A percentile compares a stretch with the other conserved stretches of the same genome.
These are phyloP conservation scores for Enterospora canceri DNA, from an alignment of 371 early-diverging fungal species.

Conservation along the genomic window DNA sequence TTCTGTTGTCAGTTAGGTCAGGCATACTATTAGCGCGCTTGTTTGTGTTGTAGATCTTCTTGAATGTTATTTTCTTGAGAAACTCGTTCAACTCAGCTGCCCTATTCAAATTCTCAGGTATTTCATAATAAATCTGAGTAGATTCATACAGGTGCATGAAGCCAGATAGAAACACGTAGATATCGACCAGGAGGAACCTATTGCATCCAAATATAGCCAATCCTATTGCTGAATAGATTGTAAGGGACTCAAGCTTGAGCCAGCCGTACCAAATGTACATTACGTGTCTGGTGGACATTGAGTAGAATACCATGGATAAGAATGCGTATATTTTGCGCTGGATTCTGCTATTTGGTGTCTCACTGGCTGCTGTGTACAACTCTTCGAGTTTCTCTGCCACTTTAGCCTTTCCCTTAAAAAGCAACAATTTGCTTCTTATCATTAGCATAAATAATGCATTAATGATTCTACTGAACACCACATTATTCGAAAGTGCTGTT, in stretches of 20 bases:
- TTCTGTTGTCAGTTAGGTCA: too few relatives aligned
- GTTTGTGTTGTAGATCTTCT: not conserved
- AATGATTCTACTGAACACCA: too few relatives aligned
- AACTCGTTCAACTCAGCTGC: not conserved
- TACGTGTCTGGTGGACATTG: not conserved
- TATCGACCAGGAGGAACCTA: not conserved
- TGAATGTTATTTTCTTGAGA: not conserved
- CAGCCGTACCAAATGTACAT: not conserved
- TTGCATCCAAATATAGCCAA: not conserved
- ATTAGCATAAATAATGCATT: not conserved
- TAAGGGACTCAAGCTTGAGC: not conserved
- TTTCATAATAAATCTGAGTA: not conserved
- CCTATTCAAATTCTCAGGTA: not conserved
- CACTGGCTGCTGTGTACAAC: not conserved
- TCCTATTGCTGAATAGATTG: not conserved
- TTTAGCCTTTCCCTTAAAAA: not conserved
- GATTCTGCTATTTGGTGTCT: not conserved
- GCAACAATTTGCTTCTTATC: not conserved
- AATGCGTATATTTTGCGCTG: not conserved
- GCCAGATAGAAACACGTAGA: not conserved
- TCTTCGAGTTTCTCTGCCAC: not conserved
- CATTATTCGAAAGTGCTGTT: not conserved
- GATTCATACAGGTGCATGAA: not conserved
- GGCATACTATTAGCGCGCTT: not conserved
- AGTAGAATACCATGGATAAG: not conserved